A percentile compares a stretch with the other conserved stretches of the same genome.
These are phyloP conservation scores for Vigna radiata DNA, from an alignment of 306 rosid genomes.

Conservation along the genomic window DNA sequence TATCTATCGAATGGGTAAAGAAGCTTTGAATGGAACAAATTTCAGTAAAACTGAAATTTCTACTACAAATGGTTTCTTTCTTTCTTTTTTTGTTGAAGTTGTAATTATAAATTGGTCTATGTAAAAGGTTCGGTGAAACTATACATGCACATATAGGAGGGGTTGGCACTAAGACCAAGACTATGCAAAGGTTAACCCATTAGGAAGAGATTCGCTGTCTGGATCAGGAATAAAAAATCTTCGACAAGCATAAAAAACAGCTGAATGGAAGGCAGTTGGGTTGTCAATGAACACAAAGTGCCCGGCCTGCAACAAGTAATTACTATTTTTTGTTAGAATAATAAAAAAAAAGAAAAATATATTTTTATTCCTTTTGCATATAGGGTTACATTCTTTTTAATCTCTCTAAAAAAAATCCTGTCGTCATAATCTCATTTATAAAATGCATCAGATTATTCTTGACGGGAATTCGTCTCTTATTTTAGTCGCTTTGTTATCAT, in stretches of 20 bases:
- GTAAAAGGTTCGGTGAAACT: slow-evolving; percentile 23
- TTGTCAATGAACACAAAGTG: slow-evolving; percentile 91
- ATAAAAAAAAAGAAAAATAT: background rate
- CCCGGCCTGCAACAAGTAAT: slow-evolving; percentile 69
- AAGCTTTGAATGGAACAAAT: slow-evolving; percentile 17
- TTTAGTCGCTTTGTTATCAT: no score
- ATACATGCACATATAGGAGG: background rate
- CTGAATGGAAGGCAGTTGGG: slow-evolving; percentile 78
- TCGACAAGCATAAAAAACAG: slow-evolving; percentile 80
- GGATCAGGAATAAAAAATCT: slow-evolving; percentile 73
- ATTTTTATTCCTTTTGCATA: background rate
- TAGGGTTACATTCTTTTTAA: background rate
- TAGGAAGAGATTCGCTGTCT: slow-evolving; percentile 62
- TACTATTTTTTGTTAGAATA: slow-evolving; percentile 15
- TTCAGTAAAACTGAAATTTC: background rate
- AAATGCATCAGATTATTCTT: background rate
- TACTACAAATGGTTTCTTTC: background rate
- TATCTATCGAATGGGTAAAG: background rate
- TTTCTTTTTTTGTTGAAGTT: background rate
- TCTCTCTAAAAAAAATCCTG: background rate
- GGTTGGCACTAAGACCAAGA: slow-evolving; percentile 40
- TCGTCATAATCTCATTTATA: background rate
- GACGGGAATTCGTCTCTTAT: background rate
- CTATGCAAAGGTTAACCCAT: slow-evolving; percentile 72
- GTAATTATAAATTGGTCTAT: slow-evolving; percentile 11